These are phyloP conservation scores for Nitzschia sp. DNA, from an alignment of 108 stramenopile genomes.

Conservation along the genomic window DNA sequence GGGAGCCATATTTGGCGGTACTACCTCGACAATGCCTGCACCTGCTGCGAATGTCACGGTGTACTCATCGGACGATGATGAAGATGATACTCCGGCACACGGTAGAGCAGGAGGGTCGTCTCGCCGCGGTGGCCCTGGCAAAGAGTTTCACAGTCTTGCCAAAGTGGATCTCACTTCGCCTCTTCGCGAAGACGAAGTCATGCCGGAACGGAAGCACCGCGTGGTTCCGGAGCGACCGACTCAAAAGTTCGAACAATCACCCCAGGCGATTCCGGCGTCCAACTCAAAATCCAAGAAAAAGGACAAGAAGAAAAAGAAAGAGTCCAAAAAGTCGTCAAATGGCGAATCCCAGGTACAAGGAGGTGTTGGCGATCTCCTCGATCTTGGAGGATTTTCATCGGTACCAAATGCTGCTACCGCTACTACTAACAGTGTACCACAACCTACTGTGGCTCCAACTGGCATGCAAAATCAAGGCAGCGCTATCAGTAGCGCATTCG, in stretches of 20 bases:
- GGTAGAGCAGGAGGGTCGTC: conserved; percentile 9
- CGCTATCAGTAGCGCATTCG: conserved; percentile 72
- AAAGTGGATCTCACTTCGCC: conserved; percentile 85
- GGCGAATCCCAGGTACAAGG: conserved; percentile 20
- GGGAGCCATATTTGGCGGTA: conserved; percentile 13
- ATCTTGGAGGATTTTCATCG: conserved; percentile 35
- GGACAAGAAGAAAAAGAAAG: conserved; percentile 67
- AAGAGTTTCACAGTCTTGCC: conserved; percentile 70
- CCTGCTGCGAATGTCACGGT: conserved; percentile 25
- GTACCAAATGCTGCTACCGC: conserved; percentile 10
- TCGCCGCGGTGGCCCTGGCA: conserved; percentile 10
- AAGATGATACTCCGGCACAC: conserved; percentile 44
- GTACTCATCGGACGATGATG: conserved; percentile 75
- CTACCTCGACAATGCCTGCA: too few species aligned
- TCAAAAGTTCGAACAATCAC: background rate
- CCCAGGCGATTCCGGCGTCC: background rate
- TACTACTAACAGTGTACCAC: background rate
- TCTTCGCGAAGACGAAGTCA: conserved; percentile 82
- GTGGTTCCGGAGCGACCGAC: conserved; percentile 54
- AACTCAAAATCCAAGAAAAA: conserved; percentile 41
- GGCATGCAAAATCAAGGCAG: conserved; percentile 20
- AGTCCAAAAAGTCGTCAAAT: conserved; percentile 35
- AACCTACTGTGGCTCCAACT: background rate
- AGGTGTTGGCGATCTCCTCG: conserved; percentile 56
- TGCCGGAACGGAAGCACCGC: conserved; percentile 76